Percentiles rank a stretch among this genome's conserved stretches.
Conservation (phyloP, 139 green algal species). For the Desmodesmus armatus region DNA sequence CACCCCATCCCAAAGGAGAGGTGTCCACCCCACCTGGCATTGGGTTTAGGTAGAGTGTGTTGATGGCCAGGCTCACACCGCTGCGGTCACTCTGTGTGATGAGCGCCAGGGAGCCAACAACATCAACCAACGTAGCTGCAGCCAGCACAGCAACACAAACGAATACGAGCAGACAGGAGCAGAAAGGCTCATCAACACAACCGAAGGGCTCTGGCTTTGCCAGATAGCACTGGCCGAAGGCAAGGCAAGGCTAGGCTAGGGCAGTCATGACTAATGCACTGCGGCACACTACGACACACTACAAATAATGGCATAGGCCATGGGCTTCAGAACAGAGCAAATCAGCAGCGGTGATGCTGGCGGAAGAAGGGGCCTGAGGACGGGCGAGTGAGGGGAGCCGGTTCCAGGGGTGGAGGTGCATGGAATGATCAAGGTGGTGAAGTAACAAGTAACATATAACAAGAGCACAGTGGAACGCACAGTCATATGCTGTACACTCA, state of each 20-base stretch:
- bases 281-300: not conserved
- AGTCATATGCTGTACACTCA: too few species aligned
- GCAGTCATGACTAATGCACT: not conserved
- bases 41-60: slow-evolving; percentile 39
- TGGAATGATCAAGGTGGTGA: too few species aligned
- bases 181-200: not conserved
- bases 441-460: too few species aligned
- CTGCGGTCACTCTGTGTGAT: slow-evolving; percentile 4
- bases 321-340: not conserved
- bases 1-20: too few species aligned
- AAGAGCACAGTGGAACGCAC: too few species aligned
- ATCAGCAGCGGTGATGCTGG: not conserved
- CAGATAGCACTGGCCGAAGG: not conserved
- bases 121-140: slow-evolving; percentile 47
- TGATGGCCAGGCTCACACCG: slow-evolving; percentile 39
- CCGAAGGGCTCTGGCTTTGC: not conserved
- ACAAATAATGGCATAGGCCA: not conserved
- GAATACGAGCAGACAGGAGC: not conserved
- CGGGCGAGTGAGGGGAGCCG: too few species aligned
- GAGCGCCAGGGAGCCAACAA: slow-evolving; percentile 27
- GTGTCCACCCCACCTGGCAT: slow-evolving; percentile 33
- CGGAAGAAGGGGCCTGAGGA: not conserved
- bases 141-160: not conserved
- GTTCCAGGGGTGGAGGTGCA: too few species aligned
- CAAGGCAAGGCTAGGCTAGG: too few species aligned